These are phyloP conservation scores for Phytopythium delawarense DNA, from an alignment of 352 stramenopile genomes.

Conservation along the genomic window DNA sequence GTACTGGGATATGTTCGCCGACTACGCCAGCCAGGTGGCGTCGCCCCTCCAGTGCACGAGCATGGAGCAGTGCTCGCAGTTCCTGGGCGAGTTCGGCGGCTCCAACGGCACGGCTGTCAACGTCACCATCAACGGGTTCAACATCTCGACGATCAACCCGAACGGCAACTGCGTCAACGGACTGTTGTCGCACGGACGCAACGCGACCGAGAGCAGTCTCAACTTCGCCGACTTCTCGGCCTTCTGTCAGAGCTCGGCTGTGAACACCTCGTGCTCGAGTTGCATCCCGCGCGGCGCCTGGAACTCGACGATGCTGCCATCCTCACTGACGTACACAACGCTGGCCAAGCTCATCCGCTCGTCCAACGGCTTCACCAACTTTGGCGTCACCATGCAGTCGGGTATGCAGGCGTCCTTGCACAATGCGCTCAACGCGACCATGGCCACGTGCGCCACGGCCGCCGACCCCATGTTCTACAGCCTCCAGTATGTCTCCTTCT, in stretches of 20 bases:
- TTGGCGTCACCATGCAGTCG: conserved; percentile 57
- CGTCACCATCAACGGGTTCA: conserved; percentile 18
- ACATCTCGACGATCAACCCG: conserved; percentile 7
- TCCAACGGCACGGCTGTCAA: conserved; percentile 21
- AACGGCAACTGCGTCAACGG: conserved; percentile 26
- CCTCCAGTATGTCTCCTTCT: conserved; percentile 51
- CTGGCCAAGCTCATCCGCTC: conserved; percentile 40
- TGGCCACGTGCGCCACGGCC: conserved; percentile 40
- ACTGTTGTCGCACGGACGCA: conserved; percentile 8
- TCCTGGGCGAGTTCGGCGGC: conserved; percentile 61
- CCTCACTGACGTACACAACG: conserved; percentile 52
- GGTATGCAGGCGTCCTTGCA: conserved; percentile 68
- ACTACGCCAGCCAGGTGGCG: conserved; percentile 43
- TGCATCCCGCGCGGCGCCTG: conserved; percentile 58
- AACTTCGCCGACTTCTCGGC: conserved; percentile 25
- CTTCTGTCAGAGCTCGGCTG: conserved; percentile 53
- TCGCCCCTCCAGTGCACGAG: conserved; percentile 20
- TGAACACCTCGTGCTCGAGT: conserved; percentile 28
- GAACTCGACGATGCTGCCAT: conserved; percentile 35
- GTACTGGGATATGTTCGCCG: conserved; percentile 78
- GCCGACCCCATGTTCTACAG: conserved; percentile 75
- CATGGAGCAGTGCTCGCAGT: conserved; percentile 53
- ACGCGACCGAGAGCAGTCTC: conserved; percentile 6
- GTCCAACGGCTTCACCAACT: conserved; percentile 39
- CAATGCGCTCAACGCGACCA: conserved; percentile 38